Evolutionary conservation across 768 basidiomycete species (phyloP).

Genomic region (Wakefieldia striispora): DNA sequence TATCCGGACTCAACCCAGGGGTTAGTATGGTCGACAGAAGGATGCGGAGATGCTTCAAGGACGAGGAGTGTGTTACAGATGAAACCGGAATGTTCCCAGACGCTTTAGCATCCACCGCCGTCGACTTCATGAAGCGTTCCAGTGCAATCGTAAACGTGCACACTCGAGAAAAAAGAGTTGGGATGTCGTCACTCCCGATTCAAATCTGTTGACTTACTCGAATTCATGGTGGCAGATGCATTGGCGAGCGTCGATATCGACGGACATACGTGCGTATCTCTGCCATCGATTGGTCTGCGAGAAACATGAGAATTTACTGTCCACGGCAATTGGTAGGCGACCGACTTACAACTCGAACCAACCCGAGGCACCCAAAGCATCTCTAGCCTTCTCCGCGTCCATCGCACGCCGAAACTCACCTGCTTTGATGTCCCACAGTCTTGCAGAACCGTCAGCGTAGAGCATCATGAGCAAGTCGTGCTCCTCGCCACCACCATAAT

Average conservation of each 20-base stretch:
- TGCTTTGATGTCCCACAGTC: constrained; percentile 84
- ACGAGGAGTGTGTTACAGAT: constrained; percentile 34
- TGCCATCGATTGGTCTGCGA: constrained; percentile 26
- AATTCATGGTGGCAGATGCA: constrained; percentile 14
- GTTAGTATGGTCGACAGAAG: constrained; percentile 67
- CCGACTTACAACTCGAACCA: constrained; percentile 69
- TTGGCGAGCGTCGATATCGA: constrained; percentile 27
- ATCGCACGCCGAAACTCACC: constrained; percentile 86
- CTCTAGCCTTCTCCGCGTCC: constrained; percentile 70
- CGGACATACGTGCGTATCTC: constrained; percentile 23
- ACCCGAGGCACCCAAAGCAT: constrained; percentile 64
- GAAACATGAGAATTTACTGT: neutral
- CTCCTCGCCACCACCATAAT: constrained; percentile 47
- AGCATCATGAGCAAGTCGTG: constrained; percentile 69
- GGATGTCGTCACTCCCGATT: constrained; percentile 24
- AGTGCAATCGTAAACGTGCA: constrained; percentile 50
- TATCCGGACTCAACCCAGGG: constrained; percentile 63
- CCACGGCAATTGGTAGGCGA: neutral
- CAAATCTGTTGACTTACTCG: constrained; percentile 19
- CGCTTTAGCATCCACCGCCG: constrained; percentile 48
- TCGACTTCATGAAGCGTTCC: constrained; percentile 50
- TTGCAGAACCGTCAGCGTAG: constrained; percentile 72
- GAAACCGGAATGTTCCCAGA: constrained; percentile 47
- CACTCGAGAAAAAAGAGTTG: constrained; percentile 32
- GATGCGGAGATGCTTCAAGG: constrained; percentile 53